Evolutionary conservation across 371 early-diverging fungal genomes (phyloP), one percentile per base, ranked within the genome.

Genomic region (Vairimorpha ceranae): DNA sequence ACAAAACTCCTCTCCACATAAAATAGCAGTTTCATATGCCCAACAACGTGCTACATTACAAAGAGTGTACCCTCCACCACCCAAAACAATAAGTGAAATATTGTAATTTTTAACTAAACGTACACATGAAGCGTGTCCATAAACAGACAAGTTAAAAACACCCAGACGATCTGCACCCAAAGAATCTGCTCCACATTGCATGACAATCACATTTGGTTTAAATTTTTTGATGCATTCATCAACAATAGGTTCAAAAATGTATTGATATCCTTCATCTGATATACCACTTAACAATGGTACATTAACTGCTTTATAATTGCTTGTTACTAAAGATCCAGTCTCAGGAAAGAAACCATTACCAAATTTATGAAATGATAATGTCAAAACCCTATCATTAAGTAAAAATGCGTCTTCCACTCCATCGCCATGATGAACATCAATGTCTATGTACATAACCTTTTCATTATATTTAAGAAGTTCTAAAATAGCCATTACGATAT

Each of bases 121-220:
- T 2, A 94, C 90, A 78, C 92, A 92, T 59, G 88, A 86, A 19
- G 92, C 91, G 79, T 94, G 94, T 0, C 92, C 93, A 65, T 86
- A 85, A 66, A 92, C 90, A 58, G 88, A 88, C 29, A 94, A 81
- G 79, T 92, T 92, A 77, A 94, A 94, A 29, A 88, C 87, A 10
- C 94, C 94, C 17, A 94, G 80, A 15, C 90, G 86, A 85, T 94
- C 94, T 52, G 88, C 88, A 0, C 90, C 92, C 6, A 94, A 80
- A 10, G 93, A 92, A 79, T 94, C 94, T 0, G 93, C 93, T n/a
- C 94, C 94, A 80, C 92, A 93, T 79, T 94, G 93, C 41, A 93
- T 77, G 0, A 94, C 93, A 60, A 93, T 88, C 0, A 88, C 91
- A 21, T 87, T 86, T 0, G 94, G 94, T 52, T 85, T 83, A 78